Conservation (phyloP, 1,284 basidiomycete species). For the Ceraceosorus bombacis region DNA sequence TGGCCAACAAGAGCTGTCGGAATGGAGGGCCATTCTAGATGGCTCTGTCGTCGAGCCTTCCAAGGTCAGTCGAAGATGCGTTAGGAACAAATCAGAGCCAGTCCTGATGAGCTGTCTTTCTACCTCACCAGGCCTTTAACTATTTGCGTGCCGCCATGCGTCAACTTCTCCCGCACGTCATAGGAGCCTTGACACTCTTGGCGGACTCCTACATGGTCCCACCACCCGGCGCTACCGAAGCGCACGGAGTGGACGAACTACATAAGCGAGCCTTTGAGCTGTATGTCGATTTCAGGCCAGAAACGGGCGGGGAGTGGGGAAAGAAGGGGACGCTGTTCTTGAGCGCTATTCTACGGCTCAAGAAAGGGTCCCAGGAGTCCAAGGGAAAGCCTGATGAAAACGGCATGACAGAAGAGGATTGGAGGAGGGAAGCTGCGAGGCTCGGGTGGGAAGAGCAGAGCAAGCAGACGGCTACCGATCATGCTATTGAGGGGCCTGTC, state of each 20-base stretch:
- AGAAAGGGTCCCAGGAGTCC: conserved; percentile 7
- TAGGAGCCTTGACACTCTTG: conserved; percentile 39
- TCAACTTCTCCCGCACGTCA: conserved; percentile 39
- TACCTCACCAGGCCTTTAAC: conserved; percentile 29
- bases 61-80: conserved; percentile 43
- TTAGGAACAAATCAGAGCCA: background rate
- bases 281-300: conserved; percentile 41
- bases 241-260: conserved; percentile 12
- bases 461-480: no score
- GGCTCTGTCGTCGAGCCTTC: conserved; percentile 66
- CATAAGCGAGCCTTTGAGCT: conserved; percentile 34
- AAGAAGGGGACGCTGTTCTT: conserved; percentile 37
- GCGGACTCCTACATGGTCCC: conserved; percentile 38
- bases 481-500: no score
- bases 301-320: conserved; percentile 45
- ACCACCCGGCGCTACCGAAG: background rate
- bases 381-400: no score
- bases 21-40: conserved; percentile 73
- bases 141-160: conserved; percentile 39
- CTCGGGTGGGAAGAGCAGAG: no score
- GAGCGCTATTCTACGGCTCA: conserved; percentile 32
- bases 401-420: no score
- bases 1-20: conserved; percentile 19
- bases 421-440: no score
- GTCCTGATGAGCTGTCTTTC: background rate